Evolutionary conservation across 177 flowering plant genomes (phyloP).

Genomic region (Telopea speciosissima): DNA sequence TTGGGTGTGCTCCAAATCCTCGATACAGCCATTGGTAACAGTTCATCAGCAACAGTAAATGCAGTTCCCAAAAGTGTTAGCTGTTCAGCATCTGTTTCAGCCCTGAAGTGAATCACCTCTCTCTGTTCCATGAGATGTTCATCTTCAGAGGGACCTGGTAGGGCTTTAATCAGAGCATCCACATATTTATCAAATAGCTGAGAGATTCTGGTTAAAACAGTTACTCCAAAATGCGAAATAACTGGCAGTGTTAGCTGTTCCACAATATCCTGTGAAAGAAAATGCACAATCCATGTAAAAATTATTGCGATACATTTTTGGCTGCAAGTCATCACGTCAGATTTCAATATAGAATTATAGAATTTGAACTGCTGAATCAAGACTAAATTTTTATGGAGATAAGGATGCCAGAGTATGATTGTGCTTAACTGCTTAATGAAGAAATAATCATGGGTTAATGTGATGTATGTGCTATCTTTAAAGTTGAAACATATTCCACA

Average conservation of each 20-base stretch:
- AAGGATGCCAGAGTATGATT: no score
- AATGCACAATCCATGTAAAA: slow-evolving; percentile 1
- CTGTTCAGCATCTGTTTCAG: slow-evolving; percentile 93
- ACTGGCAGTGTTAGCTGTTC: slow-evolving; percentile 66
- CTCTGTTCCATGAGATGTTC: slow-evolving; percentile 69
- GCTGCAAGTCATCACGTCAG: not conserved
- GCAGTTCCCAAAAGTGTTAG: slow-evolving; percentile 85
- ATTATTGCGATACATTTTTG: not conserved
- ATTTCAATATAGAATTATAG: not conserved
- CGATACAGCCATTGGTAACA: slow-evolving; percentile 55
- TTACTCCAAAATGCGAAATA: slow-evolving; percentile 72
- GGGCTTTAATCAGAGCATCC: slow-evolving; percentile 59
- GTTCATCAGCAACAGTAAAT: slow-evolving; percentile 76
- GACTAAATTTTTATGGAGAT: no score
- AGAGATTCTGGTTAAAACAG: slow-evolving; percentile 51
- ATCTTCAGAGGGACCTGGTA: slow-evolving; percentile 81
- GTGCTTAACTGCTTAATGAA: no score
- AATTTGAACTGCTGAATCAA: not conserved
- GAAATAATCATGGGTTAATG: not conserved
- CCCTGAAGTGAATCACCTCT: slow-evolving; percentile 51
- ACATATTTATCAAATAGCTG: slow-evolving; percentile 80
- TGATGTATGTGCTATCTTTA: not conserved
- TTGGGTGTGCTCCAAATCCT: slow-evolving; percentile 43
- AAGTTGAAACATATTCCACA: not conserved
- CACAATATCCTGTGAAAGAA: slow-evolving; percentile 57